Evolutionary conservation across 2,329 filamentous ascomycete genomes (phyloP).

Genomic region (Fusarium albosuccineum): DNA sequence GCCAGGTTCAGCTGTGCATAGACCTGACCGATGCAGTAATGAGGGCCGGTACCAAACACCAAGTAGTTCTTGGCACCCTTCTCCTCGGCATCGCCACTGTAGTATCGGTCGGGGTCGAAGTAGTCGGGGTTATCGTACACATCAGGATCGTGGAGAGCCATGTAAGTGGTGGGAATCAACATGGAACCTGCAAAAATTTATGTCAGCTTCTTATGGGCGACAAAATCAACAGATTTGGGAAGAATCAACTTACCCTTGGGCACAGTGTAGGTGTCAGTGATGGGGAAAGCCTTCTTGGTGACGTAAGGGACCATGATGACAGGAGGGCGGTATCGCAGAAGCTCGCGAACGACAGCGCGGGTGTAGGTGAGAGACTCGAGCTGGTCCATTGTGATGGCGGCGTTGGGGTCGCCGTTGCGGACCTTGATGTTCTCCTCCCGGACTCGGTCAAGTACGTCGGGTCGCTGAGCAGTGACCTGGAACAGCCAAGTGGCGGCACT

Average conservation of each 20-base stretch:
- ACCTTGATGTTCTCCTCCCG: conserved; percentile 88
- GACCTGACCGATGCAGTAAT: conserved; percentile 95
- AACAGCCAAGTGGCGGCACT: conserved; percentile 95
- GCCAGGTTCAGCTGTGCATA: conserved; percentile 93
- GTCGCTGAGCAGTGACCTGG: conserved; percentile 92
- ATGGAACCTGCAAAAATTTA: conserved; percentile 74
- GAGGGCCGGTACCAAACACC: conserved; percentile 94
- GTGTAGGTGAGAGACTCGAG: conserved; percentile 92
- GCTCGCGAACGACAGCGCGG: conserved; percentile 90
- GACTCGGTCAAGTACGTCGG: conserved; percentile 90
- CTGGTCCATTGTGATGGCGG: conserved; percentile 82
- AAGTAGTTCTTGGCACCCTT: conserved; percentile 93
- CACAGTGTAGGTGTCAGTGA: conserved; percentile 88
- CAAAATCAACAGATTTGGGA: too few relatives aligned
- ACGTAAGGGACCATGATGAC: conserved; percentile 98
- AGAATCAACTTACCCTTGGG: conserved; percentile 75
- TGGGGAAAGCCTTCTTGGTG: conserved; percentile 94
- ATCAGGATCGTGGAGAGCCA: conserved; percentile 91
- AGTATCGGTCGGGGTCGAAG: conserved; percentile 93
- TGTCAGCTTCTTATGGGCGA: conserved; percentile 29
- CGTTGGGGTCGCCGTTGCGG: conserved; percentile 80
- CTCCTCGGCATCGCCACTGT: conserved; percentile 87
- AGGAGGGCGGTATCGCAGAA: conserved; percentile 92
- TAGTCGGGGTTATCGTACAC: conserved; percentile 90
- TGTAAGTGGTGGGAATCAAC: conserved; percentile 92